Evolutionary conservation across 2,329 filamentous ascomycete species (phyloP).

Genomic region (Ophiostoma ips): DNA sequence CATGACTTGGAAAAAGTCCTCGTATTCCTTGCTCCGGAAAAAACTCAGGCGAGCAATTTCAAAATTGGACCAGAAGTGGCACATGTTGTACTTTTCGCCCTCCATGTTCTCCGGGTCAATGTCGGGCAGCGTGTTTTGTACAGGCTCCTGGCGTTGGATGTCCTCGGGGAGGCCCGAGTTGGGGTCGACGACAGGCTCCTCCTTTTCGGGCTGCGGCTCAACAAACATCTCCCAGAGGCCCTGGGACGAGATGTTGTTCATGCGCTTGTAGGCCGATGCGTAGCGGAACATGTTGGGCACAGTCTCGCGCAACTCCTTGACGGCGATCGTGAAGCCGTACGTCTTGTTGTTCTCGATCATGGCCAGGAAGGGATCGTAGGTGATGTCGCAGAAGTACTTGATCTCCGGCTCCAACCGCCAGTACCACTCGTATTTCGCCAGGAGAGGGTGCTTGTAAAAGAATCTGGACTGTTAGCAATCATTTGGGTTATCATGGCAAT

Average conservation of each 20-base stretch:
- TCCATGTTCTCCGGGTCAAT: constrained; percentile 93
- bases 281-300: constrained; percentile 98
- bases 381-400: constrained; percentile 99
- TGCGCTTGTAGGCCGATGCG: constrained; percentile 91
- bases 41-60: constrained; percentile 91
- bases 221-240: constrained; percentile 99
- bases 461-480: constrained; percentile 38
- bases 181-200: constrained; percentile 13
- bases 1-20: constrained; percentile 99
- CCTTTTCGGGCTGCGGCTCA: constrained; percentile 57
- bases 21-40: constrained; percentile 94
- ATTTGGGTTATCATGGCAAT: background rate
- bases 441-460: constrained; percentile 92
- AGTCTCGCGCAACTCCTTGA: constrained; percentile 94
- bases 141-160: constrained; percentile 52
- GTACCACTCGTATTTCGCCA: constrained; percentile 98
- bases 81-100: constrained; percentile 98
- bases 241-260: constrained; percentile 78
- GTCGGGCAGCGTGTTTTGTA: constrained; percentile 36
- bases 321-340: constrained; percentile 96
- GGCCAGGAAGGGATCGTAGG: constrained; percentile 91
- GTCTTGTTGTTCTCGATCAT: constrained; percentile 96
- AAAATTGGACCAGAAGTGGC: constrained; percentile 99
- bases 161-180: constrained; percentile 38
- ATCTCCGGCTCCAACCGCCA: constrained; percentile 98